Evolutionary conservation across 169 alveolate species (phyloP), one percentile per base, ranked within the genome.

Genomic region (Eimeria acervulina): DNA sequence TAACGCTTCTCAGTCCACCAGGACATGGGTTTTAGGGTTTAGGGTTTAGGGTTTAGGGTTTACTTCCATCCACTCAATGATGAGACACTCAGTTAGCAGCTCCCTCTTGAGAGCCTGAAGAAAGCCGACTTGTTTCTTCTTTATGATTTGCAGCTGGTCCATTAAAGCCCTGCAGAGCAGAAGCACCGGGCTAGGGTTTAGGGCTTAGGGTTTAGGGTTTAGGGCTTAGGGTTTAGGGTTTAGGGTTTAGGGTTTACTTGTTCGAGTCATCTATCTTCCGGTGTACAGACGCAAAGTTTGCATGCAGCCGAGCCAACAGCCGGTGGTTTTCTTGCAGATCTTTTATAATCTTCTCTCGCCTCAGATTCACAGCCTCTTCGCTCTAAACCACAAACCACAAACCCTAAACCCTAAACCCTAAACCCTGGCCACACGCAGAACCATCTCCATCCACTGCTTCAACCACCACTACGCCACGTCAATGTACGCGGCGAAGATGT

Each of bases 241-340:
- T 26, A 74, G 85, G 47, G 52, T 33, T 33, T 74, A 33, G 47
- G 17, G 97, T 96, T 63, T 96, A 94, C 96, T 97, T 93, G 51
- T 98, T 97, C 47, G 98, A 97, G 33, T 96, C 91, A 93, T 98
- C 99, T 40, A 98, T 97, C 95, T 97, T 97, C 68, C 97, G 96
- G 72, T 98, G 98, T n/a, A 97, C 97, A 66, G 98, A 97, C 36
- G 96, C 92, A 89, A 97, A 98, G 89, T 98, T 98, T 33, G 99
- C 97, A 84, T 98, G 97, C 23, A 98, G 94, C 88, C 98, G 98
- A 33, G 98, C 95, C 51, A 98, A 96, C 15, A 96, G 96, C 68
- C 97, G 95, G 95, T 98, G 99, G 55, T 98, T 96, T 40, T n/a
- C n/a, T n/a, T n/a, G n/a, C n/a, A n/a, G n/a, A n/a, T n/a, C n/a